A percentile compares a stretch with the other conserved stretches of the same genome.
phyloP scores from a whole-genome alignment of 352 stramenopile species.

The Pythium folliculosum region DNA sequence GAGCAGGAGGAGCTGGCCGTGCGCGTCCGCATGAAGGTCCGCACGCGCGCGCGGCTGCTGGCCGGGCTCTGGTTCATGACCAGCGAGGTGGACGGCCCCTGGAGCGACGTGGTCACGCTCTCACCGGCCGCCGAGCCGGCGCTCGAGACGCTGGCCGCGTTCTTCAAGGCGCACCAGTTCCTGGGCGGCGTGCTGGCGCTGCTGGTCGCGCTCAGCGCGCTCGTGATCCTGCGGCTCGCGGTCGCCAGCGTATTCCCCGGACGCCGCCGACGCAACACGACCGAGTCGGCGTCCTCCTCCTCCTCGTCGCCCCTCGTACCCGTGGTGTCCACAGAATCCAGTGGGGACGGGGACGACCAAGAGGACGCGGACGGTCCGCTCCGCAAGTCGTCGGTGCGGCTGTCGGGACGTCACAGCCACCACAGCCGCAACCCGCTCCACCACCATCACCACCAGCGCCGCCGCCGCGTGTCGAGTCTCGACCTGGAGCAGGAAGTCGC shows the following conservation, averaged over 20 bases:
- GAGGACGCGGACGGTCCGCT: neutral
- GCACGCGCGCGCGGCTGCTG: conserved; percentile 34
- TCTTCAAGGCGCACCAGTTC: conserved; percentile 50
- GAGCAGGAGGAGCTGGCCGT: conserved; percentile 49
- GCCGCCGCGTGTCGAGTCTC: conserved; percentile 1
- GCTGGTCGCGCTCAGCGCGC: conserved; percentile 49
- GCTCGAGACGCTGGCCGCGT: conserved; percentile 51
- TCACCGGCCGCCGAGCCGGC: conserved; percentile 49
- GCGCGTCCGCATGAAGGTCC: conserved; percentile 57
- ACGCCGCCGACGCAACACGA: neutral
- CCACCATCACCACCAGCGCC: neutral
- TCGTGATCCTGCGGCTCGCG: conserved; percentile 43
- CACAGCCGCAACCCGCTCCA: neutral
- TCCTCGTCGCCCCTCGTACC: neutral
- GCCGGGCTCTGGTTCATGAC: conserved; percentile 45
- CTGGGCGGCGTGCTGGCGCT: conserved; percentile 46
- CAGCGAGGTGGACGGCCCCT: conserved; percentile 55
- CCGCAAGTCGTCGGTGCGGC: neutral
- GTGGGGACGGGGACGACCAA: neutral
- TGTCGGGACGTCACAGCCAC: neutral
- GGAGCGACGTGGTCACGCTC: conserved; percentile 50
- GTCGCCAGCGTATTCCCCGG: conserved; percentile 37
- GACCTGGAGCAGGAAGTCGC: conserved; percentile 58
- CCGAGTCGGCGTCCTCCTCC: neutral
- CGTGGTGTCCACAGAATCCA: neutral